phyloP scores from a whole-genome alignment of 495 filamentous ascomycete species.

The Lepidopterella palustris region DNA sequence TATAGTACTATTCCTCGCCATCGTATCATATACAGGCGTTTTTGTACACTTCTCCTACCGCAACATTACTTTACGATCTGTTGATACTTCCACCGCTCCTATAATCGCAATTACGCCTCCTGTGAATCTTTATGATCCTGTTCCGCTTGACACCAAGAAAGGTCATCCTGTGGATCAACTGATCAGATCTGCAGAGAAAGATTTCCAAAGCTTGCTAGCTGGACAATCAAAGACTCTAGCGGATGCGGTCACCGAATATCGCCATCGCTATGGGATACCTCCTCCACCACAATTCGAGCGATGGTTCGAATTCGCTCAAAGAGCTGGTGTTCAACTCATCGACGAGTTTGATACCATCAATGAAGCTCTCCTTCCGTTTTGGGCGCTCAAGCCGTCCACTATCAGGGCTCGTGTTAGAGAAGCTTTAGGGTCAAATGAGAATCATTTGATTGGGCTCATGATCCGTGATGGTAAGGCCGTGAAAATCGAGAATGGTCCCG shows the following conservation, averaged over 20 bases:
- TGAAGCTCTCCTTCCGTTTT: conserved; percentile 64
- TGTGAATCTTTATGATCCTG: conserved; percentile 17
- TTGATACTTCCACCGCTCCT: background rate
- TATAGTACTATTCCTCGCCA: conserved; percentile 13
- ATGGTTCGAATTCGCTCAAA: conserved; percentile 68
- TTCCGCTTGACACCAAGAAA: conserved; percentile 24
- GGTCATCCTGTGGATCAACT: conserved; percentile 49
- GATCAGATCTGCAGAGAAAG: conserved; percentile 45
- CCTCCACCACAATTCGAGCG: conserved; percentile 61
- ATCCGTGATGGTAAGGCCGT: conserved; percentile 38
- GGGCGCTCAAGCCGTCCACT: conserved; percentile 55
- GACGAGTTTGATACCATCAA: conserved; percentile 74
- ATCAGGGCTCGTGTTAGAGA: conserved; percentile 45
- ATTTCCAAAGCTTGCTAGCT: conserved; percentile 41
- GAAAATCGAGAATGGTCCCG: conserved; percentile 51
- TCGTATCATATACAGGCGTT: conserved; percentile 11
- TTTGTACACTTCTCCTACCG: conserved; percentile 6
- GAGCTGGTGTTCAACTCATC: conserved; percentile 56
- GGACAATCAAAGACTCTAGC: conserved; percentile 46
- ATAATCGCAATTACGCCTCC: conserved; percentile 1
- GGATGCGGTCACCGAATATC: conserved; percentile 53
- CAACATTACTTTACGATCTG: background rate
- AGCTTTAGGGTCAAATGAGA: conserved; percentile 32
- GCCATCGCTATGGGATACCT: conserved; percentile 47
- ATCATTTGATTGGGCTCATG: conserved; percentile 33